Evolutionary conservation across 345 rosid species (phyloP).

Genomic region (Citrus cavaleriei): DNA sequence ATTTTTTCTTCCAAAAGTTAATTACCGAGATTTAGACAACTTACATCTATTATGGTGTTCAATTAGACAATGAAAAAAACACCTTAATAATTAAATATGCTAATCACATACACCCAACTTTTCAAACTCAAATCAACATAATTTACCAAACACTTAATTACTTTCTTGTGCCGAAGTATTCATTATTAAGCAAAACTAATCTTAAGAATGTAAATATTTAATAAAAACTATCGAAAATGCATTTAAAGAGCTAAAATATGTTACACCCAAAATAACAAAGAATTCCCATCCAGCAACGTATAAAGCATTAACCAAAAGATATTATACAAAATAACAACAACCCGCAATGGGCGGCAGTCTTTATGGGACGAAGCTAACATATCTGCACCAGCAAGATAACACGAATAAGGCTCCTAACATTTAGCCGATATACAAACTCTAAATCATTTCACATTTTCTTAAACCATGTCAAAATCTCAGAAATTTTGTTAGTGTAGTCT

Average conservation of each 20-base stretch:
- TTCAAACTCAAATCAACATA: no score
- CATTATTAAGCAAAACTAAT: no score
- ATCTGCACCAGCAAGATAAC: neutral
- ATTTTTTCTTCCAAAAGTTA: no score
- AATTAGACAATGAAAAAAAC: no score
- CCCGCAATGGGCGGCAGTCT: neutral
- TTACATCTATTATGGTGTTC: no score
- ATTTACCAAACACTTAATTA: no score
- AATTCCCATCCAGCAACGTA: neutral
- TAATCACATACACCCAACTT: no score
- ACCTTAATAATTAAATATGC: no score
- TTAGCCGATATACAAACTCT: neutral
- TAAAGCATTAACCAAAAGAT: neutral
- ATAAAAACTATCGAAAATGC: neutral
- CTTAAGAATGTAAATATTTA: no score
- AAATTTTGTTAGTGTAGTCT: neutral
- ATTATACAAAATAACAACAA: neutral
- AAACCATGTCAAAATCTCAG: neutral
- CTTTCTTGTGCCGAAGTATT: no score
- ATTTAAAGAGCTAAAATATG: neutral
- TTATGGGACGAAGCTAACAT: neutral
- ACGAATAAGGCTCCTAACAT: neutral
- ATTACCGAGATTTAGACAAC: no score
- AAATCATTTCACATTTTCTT: neutral
- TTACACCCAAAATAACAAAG: neutral